These are phyloP conservation scores for Sungouiozyma intestinalis DNA, from an alignment of 805 yeast species.

Conservation along the genomic window DNA sequence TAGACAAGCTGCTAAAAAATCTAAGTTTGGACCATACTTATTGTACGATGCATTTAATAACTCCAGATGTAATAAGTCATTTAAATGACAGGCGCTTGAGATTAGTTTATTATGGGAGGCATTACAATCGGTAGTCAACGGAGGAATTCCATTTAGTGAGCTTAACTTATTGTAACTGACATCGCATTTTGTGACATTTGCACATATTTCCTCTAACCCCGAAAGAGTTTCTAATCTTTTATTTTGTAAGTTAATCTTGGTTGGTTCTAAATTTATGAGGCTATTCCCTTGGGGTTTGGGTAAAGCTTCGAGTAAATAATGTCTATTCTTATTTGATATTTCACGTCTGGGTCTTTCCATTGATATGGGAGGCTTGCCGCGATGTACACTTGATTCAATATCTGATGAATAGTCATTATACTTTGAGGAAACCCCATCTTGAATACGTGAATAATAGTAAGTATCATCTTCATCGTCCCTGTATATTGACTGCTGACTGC, in stretches of 20 bases:
- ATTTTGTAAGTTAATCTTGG: slow-evolving; percentile 1
- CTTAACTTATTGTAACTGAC: slow-evolving; percentile 15
- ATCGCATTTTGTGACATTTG: slow-evolving; percentile 11
- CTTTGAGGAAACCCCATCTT: neutral
- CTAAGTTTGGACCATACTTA: slow-evolving; percentile 9
- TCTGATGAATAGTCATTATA: neutral
- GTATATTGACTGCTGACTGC: neutral
- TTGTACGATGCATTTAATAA: slow-evolving; percentile 11
- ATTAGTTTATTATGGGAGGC: slow-evolving; percentile 4
- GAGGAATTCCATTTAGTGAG: slow-evolving; percentile 17
- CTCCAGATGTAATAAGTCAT: slow-evolving; percentile 5
- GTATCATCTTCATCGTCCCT: neutral
- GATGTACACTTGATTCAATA: neutral
- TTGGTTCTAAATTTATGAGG: neutral
- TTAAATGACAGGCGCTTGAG: slow-evolving; percentile 1
- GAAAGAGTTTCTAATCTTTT: slow-evolving; percentile 9
- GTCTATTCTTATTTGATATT: neutral
- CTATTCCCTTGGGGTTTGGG: neutral
- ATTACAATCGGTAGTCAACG: slow-evolving; percentile 5
- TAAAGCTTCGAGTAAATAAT: neutral
- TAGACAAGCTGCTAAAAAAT: slow-evolving; percentile 7
- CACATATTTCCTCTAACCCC: slow-evolving; percentile 16
- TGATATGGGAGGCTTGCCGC: neutral
- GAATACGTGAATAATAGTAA: neutral
- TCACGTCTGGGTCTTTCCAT: neutral